phyloP scores from a whole-genome alignment of 1,284 basidiomycete genomes.

The Heterobasidion parviporum region DNA sequence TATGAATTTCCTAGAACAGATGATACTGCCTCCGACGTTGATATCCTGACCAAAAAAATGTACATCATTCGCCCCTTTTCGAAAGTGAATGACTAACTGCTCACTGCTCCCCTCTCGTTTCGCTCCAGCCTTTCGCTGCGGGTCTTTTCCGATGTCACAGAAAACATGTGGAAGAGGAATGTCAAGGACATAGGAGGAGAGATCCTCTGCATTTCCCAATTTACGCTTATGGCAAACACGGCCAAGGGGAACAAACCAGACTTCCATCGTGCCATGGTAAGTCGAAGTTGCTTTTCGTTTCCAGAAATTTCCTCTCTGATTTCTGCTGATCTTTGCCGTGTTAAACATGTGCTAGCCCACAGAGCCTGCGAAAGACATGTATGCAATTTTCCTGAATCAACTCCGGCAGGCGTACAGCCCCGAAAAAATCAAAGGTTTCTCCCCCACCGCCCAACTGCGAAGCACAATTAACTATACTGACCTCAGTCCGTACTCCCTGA shows the following conservation, averaged over 20 bases:
- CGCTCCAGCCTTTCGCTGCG: conserved; percentile 54
- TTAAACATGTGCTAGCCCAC: conserved; percentile 38
- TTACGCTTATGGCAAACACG: conserved; percentile 84
- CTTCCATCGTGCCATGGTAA: conserved; percentile 86
- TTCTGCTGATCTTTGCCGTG: neutral
- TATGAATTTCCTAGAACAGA: conserved; percentile 40
- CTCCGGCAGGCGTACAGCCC: conserved; percentile 58
- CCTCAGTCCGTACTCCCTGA: no score
- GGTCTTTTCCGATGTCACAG: conserved; percentile 59
- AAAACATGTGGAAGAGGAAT: conserved; percentile 73
- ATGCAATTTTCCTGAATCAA: conserved; percentile 62
- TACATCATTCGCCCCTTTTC: conserved; percentile 19
- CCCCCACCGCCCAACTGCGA: neutral
- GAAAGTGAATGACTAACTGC: no score
- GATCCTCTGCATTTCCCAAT: conserved; percentile 86
- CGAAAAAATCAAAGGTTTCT: conserved; percentile 70
- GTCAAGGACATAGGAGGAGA: conserved; percentile 83
- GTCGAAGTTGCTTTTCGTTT: conserved; percentile 10
- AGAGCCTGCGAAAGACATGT: conserved; percentile 62
- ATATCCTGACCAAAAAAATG: conserved; percentile 76
- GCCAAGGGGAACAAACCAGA: conserved; percentile 84
- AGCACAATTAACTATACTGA: no score
- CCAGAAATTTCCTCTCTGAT: neutral
- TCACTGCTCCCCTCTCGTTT: neutral
- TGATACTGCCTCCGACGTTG: conserved; percentile 68